Base-by-base conservation (phyloP, 768 basidiomycete species). In the Exsudoporus frostii region DNA sequence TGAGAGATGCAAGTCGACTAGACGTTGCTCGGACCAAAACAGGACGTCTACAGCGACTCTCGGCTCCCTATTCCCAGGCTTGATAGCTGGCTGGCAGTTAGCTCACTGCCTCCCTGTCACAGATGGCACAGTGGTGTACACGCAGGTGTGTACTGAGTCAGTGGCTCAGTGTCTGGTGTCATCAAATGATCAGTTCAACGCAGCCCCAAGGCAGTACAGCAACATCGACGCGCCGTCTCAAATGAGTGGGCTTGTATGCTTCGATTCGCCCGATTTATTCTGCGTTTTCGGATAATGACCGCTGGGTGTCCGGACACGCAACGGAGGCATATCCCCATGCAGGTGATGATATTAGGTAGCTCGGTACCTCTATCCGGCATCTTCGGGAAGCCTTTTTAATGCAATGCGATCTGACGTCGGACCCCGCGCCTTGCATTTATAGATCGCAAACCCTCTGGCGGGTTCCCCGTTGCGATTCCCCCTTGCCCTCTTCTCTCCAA, bases 371-470 rank as follows among this genome's bases (percentile, higher is more conserved):
- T 42, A 58, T 61, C 66, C 69, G 68, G 46, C 46, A 44, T 56
- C 48, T 50, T 60, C 68, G 64, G 64, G 54, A 55, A 62, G 50
- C 42, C 40, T 15, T 15, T n/a, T 40, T 13, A 54, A 68, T 59
- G 55, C 66, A 44, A 60, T 58, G 57, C 49, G 62, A 60, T 62
- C 60, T 63, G 59, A 58, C 47, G 19, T 59, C 48, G 34, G 48
- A 37, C 55, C 48, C 54, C 51, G 51, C 46, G 48, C 45, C 37
- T 55, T 51, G 34, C 44, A 66, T 69, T 71, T 65, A 68, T 65
- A 66, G 67, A 60, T 65, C 55, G 24, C 30, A 48, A 34, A 27
- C 46, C 25, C 41, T 42, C 40, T 39, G 30, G 34, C 9, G 24
- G 36, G 38, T 34, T 56, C 55, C 36, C 45, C 40, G 50, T 45